Conservation (phyloP, 2,329 filamentous ascomycete species). For the Lachnum nothofagi region DNA sequence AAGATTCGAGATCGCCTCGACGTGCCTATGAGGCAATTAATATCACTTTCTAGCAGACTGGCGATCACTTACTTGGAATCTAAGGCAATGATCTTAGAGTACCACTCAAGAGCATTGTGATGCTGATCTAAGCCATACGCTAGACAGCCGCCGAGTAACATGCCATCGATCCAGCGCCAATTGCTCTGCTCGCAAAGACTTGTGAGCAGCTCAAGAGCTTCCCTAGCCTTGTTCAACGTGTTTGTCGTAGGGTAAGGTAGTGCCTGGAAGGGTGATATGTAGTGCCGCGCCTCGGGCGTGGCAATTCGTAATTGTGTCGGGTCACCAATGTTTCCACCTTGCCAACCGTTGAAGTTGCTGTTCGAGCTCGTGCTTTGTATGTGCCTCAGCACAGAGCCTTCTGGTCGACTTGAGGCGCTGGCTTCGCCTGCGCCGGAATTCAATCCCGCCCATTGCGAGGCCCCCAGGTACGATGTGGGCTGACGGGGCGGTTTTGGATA, state of each 20-base stretch:
- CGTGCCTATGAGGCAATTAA: slow-evolving; percentile 45
- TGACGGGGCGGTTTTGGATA: slow-evolving; percentile 45
- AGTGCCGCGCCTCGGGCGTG: slow-evolving; percentile 26
- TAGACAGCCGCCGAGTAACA: slow-evolving; percentile 84
- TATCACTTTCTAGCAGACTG: not conserved
- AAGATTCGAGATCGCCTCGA: slow-evolving; percentile 90
- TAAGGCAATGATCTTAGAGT: slow-evolving; percentile 55
- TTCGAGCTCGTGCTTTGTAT: not conserved
- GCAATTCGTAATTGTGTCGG: slow-evolving; percentile 12
- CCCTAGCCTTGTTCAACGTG: slow-evolving; percentile 44
- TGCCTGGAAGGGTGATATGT: slow-evolving; percentile 25
- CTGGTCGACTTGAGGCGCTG: not conserved
- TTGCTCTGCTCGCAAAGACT: slow-evolving; percentile 71
- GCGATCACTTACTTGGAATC: slow-evolving; percentile 48
- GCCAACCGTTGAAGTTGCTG: slow-evolving; percentile 16
- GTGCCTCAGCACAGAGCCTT: not conserved
- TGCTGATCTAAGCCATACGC: slow-evolving; percentile 86
- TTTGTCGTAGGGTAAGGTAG: slow-evolving; percentile 13
- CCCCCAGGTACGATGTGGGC: slow-evolving; percentile 24
- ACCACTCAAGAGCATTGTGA: slow-evolving; percentile 70
- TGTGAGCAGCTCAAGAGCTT: slow-evolving; percentile 66
- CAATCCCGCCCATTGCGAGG: slow-evolving; percentile 16
- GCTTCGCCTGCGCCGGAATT: slow-evolving; percentile 6
- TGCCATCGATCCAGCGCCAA: slow-evolving; percentile 90
- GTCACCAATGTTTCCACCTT: slow-evolving; percentile 9